A percentile compares a stretch with the other conserved stretches of the same genome.
phyloP scores from a whole-genome alignment of 139 green algal species.

The Chlorella sp. region DNA sequence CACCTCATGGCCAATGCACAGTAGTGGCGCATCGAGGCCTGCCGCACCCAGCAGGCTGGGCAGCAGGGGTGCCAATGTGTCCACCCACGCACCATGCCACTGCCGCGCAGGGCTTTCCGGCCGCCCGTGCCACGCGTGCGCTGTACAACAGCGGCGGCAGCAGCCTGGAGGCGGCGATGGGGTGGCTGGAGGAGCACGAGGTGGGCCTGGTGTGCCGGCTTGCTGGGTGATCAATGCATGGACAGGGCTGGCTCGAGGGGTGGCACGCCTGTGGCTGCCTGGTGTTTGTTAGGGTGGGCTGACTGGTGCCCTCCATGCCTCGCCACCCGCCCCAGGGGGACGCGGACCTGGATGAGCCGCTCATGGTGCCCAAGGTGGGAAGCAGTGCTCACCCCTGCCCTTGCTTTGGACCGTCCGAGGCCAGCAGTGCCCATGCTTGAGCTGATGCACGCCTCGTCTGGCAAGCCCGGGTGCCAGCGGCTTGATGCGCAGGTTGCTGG shows the following conservation, averaged over 20 bases:
- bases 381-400: too few species aligned
- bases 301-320: too few species aligned
- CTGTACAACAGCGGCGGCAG: slow-evolving; percentile 69
- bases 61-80: too few species aligned
- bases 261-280: not conserved
- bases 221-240: too few species aligned
- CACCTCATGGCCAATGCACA: too few species aligned
- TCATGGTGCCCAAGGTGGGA: slow-evolving; percentile 71
- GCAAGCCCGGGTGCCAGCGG: too few species aligned
- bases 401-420: too few species aligned
- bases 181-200: slow-evolving; percentile 1
- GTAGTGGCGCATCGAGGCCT: too few species aligned
- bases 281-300: slow-evolving; percentile 64
- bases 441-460: too few species aligned
- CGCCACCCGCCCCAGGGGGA: slow-evolving; percentile 60
- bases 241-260: not conserved
- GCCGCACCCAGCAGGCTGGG: too few species aligned
- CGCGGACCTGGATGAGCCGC: slow-evolving; percentile 72
- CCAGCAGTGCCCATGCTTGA: too few species aligned
- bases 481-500: too few species aligned
- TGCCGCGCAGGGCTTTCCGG: slow-evolving; percentile 62
- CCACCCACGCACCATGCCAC: not conserved
- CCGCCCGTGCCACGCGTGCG: slow-evolving; percentile 47
- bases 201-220: not conserved
- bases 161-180: slow-evolving; percentile 66